phyloP scores from a whole-genome alignment of 2,329 filamentous ascomycete genomes.

The Dothideomycetes sp. region DNA sequence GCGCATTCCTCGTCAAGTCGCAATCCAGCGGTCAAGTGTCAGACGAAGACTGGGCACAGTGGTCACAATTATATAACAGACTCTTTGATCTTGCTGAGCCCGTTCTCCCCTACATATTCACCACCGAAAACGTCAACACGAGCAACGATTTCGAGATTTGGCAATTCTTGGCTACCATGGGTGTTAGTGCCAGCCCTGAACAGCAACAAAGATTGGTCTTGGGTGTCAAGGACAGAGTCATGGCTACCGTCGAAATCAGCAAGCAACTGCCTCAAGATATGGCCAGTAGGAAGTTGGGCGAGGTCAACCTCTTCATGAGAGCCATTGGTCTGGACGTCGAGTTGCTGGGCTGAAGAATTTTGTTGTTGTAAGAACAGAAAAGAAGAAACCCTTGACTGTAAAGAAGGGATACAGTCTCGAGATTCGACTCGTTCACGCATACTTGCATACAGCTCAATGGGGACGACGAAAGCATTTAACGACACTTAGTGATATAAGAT shows the following conservation, averaged over 20 bases:
- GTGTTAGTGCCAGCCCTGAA: conserved; percentile 83
- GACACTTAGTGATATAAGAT: too few relatives aligned
- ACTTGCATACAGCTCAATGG: too few relatives aligned
- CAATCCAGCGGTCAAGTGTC: conserved; percentile 56
- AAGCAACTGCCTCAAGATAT: conserved; percentile 85
- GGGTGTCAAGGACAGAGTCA: conserved; percentile 94
- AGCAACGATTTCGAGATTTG: conserved; percentile 88
- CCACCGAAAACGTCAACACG: conserved; percentile 69
- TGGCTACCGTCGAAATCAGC: conserved; percentile 82
- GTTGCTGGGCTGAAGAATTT: conserved; percentile 44
- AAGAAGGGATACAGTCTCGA: too few relatives aligned
- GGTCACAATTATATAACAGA: conserved; percentile 71
- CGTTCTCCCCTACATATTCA: conserved; percentile 77
- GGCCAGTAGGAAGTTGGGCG: conserved; percentile 71
- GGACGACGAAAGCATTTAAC: too few relatives aligned
- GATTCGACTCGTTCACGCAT: too few relatives aligned
- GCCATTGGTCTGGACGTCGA: conserved; percentile 98
- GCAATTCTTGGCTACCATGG: conserved; percentile 94
- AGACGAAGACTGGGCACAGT: conserved; percentile 70
- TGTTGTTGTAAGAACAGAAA: background rate
- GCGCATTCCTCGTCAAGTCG: conserved; percentile 88
- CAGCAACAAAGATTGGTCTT: conserved; percentile 92
- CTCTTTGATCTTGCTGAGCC: conserved; percentile 85
- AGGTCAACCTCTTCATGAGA: conserved; percentile 97
- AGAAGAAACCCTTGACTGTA: too few relatives aligned